phyloP scores from a whole-genome alignment of 495 filamentous ascomycete species.

The Lindgomyces ingoldianus region DNA sequence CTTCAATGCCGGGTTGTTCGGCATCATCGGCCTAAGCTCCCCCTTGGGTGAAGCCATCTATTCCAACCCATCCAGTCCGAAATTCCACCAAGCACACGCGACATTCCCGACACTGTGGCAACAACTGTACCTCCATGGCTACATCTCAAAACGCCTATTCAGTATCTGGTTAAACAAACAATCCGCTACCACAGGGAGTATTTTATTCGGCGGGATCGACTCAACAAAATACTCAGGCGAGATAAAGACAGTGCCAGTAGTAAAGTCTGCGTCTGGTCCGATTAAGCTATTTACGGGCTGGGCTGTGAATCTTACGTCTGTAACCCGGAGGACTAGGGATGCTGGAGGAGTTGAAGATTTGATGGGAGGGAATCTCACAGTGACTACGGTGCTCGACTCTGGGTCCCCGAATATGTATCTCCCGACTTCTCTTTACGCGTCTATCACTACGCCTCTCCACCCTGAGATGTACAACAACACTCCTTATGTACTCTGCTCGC shows the following conservation, averaged over 20 bases:
- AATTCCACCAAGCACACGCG: not conserved
- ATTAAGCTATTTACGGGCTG: constrained; percentile 7
- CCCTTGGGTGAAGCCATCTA: not conserved
- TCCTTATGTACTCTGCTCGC: not conserved
- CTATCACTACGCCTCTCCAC: not conserved
- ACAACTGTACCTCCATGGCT: not conserved
- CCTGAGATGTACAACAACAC: not conserved
- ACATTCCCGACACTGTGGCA: constrained; percentile 5
- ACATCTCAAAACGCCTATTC: not conserved
- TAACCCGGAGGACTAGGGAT: not conserved
- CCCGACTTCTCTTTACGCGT: not conserved
- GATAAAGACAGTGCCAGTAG: constrained; percentile 1
- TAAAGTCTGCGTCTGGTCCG: not conserved
- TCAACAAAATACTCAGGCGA: not conserved
- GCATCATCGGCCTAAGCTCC: constrained; percentile 7
- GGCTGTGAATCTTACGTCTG: constrained; percentile 6
- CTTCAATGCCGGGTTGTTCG: not conserved
- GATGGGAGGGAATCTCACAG: not conserved
- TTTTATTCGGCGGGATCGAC: constrained; percentile 2
- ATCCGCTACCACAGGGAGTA: not conserved
- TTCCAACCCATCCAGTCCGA: not conserved
- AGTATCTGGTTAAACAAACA: constrained; percentile 2
- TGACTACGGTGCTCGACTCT: not conserved
- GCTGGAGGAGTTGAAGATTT: not conserved
- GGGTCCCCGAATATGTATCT: constrained; percentile 12